Evolutionary conservation across 306 rosid genomes (phyloP), one percentile per base, ranked within the genome.

Genomic region (Casuarina cunninghamiana): DNA sequence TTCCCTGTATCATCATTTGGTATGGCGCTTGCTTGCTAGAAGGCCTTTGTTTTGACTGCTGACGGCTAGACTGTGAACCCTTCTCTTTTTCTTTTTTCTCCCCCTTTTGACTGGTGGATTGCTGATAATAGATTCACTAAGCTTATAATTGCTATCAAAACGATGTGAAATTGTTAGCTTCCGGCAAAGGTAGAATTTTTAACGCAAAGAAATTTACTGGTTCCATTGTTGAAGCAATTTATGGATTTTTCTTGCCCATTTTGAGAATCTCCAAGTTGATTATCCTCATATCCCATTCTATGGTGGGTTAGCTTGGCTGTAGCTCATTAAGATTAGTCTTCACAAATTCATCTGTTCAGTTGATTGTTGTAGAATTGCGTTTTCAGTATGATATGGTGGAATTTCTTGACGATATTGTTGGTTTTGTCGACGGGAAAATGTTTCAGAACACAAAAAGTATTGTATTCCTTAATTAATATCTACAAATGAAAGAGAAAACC

Each of bases 121-220:
- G 78, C 72, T 81, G 71, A 66, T 74, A 71, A 66, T 87, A 73
- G 83, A 76, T 73, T 74, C 39, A n/a, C n/a, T 51, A 69, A 70
- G 75, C 45, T 69, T 48, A 21, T 21, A 51, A n/a, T 71, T 80
- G 68, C 32, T 79, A 39, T 61, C 65, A 69, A 55, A 67, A 74
- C 10, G 44, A 26, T 44, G 57, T 60, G 17, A 75, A 78, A 71
- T 69, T 61, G n/a, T 35, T 45, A 75, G 75, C 53, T 53, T 77
- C 10, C 39, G 42, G 46, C 74, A 12, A 50, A 41, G 32, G 71
- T 63, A 16, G 19, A 17, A 5, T 1, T 41, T 72, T 32, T 72
- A 57, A 44, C 53, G 42, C 51, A 66, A 5, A 67, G 39, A 58
- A 26, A 53, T 75, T 67, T 77, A 2, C 57, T 48, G n/a, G 6